These are phyloP conservation scores for Boletus eberwhitei DNA, from an alignment of 768 basidiomycete genomes.

Conservation along the genomic window DNA sequence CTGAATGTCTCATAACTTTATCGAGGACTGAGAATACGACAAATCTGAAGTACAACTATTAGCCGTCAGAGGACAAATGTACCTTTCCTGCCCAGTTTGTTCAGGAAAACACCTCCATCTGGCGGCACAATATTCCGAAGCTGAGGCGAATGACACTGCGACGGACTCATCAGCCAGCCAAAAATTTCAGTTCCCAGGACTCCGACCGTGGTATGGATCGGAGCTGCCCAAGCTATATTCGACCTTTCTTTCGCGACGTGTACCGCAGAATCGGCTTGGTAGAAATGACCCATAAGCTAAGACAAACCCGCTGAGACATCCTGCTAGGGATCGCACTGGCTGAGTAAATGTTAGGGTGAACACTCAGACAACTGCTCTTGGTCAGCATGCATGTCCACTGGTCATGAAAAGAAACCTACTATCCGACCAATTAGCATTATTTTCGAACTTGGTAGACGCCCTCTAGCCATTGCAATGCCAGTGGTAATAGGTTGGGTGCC, in stretches of 20 bases:
- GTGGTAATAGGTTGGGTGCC: conserved; percentile 16
- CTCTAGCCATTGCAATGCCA: conserved; percentile 14
- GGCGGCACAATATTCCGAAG: too few relatives aligned
- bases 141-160: conserved; percentile 43
- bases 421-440: conserved; percentile 23
- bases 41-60: conserved; percentile 42
- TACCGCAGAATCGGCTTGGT: conserved; percentile 44
- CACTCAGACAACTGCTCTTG: conserved; percentile 20
- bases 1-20: conserved; percentile 15
- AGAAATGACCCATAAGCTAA: neutral
- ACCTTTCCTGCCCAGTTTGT: conserved; percentile 41
- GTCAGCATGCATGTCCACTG: neutral
- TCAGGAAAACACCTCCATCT: too few relatives aligned
- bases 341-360: conserved; percentile 26
- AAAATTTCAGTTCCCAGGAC: conserved; percentile 38
- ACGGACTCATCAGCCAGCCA: conserved; percentile 44
- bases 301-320: conserved; percentile 1
- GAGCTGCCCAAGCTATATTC: conserved; percentile 41
- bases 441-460: conserved; percentile 23
- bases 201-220: conserved; percentile 43
- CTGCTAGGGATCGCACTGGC: conserved; percentile 26
- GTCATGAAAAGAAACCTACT: conserved; percentile 2
- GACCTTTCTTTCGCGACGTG: conserved; percentile 46
- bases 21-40: neutral
- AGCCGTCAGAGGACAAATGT: conserved; percentile 40